Base-by-base conservation (phyloP, 148 eudicot genomes). In the Fallopia convolvulus region DNA sequence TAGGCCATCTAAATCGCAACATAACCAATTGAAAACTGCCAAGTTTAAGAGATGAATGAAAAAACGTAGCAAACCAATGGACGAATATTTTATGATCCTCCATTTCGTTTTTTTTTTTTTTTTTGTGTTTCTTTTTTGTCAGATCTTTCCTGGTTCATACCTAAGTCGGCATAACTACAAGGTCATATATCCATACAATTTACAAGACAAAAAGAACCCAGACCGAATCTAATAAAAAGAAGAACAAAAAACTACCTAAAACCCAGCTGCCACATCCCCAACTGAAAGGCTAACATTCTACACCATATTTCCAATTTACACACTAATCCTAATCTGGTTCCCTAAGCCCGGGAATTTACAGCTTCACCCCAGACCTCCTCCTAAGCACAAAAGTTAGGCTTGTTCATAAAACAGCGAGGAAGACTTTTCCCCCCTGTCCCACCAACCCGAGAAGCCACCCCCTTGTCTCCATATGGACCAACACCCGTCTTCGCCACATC, bases 391-490 rank as follows among this genome's bases (percentile, higher is more conserved):
- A 36, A 66, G 42, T 40, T 76, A 79, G 70, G 81, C 77, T 55
- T 26, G 7, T 40, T 72, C 78, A 14, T 78, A 82, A 53, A 79
- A 77, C 79, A 79, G 74, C 77, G 72, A 65, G 4, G 81, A 80
- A 85, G 70, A 76, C 79, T 80, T 48, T 80, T 77, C 40, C 78
- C 80, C 12, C 79, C 48, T 8, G 42, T 42, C 75, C 68, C 81
- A 60, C 30, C 30, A 56, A 44, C 55, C 72, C 42, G 72, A 66
- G 72, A 20, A 33, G 44, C 72, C 6, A 41, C 41, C 44, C 4
- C 39, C 76, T 78, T 44, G 11, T 44, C 47, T 8, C 47, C 47
- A 44, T 6, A 44, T 9, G 1, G 47, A 44, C 10, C 47, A 44
- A 44, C 66, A 21, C 74, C 33, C 2, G 68, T 8, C 18, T 79